A percentile compares a stretch with the other conserved stretches of the same genome.
phyloP scores from a whole-genome alignment of 441 rosid genomes.

The Sinapis alba region DNA sequence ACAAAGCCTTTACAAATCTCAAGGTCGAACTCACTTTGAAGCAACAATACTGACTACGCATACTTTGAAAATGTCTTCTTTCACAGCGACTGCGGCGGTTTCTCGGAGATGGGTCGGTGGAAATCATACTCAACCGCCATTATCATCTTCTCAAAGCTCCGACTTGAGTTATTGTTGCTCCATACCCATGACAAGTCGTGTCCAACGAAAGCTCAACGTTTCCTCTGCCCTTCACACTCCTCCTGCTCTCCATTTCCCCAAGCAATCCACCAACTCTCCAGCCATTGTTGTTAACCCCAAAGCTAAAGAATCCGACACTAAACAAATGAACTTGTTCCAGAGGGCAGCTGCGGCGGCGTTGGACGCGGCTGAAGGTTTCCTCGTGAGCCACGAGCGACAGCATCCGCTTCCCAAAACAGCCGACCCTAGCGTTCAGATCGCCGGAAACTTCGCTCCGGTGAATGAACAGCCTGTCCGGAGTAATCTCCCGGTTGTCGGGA shows the following conservation, averaged over 20 bases:
- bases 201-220: conserved; percentile 33
- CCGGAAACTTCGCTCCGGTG: conserved; percentile 75
- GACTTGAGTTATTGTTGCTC: conserved; percentile 33
- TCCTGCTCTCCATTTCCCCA: conserved; percentile 48
- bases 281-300: conserved; percentile 36
- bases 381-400: conserved; percentile 50
- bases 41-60: conserved; percentile 11
- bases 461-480: conserved; percentile 53
- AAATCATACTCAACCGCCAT: conserved; percentile 32
- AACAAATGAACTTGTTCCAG: conserved; percentile 55
- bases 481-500: conserved; percentile 52
- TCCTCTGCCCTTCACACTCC: conserved; percentile 49
- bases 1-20: conserved; percentile 22
- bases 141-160: conserved; percentile 35
- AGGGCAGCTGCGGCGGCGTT: conserved; percentile 53
- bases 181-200: conserved; percentile 24
- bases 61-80: conserved; percentile 35
- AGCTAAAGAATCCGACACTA: conserved; percentile 29
- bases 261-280: conserved; percentile 40
- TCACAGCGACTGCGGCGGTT: conserved; percentile 35
- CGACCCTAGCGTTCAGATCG: conserved; percentile 61
- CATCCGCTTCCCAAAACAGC: conserved; percentile 65
- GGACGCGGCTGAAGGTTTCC: conserved; percentile 49
- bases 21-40: conserved; percentile 5
- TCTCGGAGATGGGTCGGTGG: conserved; percentile 36